Percentiles rank a stretch among this genome's conserved stretches.
These are phyloP conservation scores for Pelargonium australe DNA, from an alignment of 441 rosid genomes.

Conservation along the genomic window DNA sequence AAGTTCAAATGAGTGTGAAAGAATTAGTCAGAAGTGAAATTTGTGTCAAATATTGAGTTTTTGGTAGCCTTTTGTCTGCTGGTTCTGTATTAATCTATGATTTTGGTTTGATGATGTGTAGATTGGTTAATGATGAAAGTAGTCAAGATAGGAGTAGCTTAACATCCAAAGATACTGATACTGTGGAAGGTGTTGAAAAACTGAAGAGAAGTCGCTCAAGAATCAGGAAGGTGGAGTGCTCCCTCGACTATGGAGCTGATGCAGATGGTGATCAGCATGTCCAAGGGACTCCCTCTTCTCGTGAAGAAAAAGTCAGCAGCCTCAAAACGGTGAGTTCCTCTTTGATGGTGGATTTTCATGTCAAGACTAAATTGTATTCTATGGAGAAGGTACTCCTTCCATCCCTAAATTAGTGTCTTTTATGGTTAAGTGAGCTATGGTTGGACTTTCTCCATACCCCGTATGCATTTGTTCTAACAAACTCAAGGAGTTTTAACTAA, in stretches of 20 bases:
- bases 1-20: not conserved
- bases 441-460: too few relatives aligned
- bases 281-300: constrained; percentile 56
- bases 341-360: not conserved
- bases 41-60: not conserved
- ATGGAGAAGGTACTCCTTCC: not conserved
- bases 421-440: too few relatives aligned
- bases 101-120: constrained; percentile 17
- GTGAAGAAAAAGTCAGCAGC: constrained; percentile 93
- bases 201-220: constrained; percentile 62
- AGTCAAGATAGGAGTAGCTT: constrained; percentile 45
- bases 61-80: not conserved
- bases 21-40: too few relatives aligned
- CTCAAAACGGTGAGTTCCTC: constrained; percentile 69
- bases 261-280: constrained; percentile 60
- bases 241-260: constrained; percentile 66
- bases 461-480: too few relatives aligned
- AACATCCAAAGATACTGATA: constrained; percentile 43
- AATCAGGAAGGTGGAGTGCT: constrained; percentile 48
- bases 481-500: too few relatives aligned
- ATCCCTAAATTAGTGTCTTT: too few relatives aligned
- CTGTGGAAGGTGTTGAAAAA: constrained; percentile 46
- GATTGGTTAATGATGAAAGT: constrained; percentile 46
- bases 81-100: not conserved
- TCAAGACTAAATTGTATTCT: not conserved